Evolutionary conservation across 2,329 filamentous ascomycete species (phyloP).

Genomic region (Didymella pinodella): DNA sequence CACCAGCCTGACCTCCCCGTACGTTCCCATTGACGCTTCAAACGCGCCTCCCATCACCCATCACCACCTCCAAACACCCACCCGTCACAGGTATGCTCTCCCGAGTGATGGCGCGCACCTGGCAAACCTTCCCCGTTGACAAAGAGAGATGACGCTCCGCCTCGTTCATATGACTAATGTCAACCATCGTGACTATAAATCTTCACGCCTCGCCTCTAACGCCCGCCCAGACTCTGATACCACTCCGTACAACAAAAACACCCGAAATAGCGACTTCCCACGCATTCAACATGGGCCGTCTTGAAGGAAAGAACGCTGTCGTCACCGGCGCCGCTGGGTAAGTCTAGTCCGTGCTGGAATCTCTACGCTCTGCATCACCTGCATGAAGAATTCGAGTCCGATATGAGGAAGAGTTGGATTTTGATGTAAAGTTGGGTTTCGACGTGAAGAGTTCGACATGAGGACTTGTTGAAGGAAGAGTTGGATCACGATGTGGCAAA

Average conservation of each 20-base stretch:
- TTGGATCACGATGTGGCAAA: too few species aligned
- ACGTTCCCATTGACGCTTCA: constrained; percentile 16
- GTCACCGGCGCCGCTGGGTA: constrained; percentile 89
- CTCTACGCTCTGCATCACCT: neutral
- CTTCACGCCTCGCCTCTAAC: constrained; percentile 24
- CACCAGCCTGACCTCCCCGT: constrained; percentile 27
- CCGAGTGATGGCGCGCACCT: constrained; percentile 1
- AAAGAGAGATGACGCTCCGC: constrained; percentile 20
- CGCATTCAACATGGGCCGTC: constrained; percentile 56
- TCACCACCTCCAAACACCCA: neutral
- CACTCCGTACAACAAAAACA: constrained; percentile 8
- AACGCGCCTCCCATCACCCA: constrained; percentile 3
- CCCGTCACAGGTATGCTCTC: constrained; percentile 14
- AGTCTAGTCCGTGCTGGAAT: constrained; percentile 45
- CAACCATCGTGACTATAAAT: constrained; percentile 34
- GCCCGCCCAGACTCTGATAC: constrained; percentile 15
- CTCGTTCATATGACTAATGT: constrained; percentile 22
- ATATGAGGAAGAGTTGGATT: too few species aligned
- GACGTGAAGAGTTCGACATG: neutral
- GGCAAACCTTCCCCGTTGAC: constrained; percentile 23
- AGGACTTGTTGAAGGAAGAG: too few species aligned
- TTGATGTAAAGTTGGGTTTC: neutral
- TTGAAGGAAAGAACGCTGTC: constrained; percentile 73
- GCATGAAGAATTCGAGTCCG: neutral
- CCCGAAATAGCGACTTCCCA: constrained; percentile 10